A percentile compares a stretch with the other conserved stretches of the same genome.
These are phyloP conservation scores for Cyclocybe aegerita DNA, from an alignment of 768 basidiomycete species.

Conservation along the genomic window DNA sequence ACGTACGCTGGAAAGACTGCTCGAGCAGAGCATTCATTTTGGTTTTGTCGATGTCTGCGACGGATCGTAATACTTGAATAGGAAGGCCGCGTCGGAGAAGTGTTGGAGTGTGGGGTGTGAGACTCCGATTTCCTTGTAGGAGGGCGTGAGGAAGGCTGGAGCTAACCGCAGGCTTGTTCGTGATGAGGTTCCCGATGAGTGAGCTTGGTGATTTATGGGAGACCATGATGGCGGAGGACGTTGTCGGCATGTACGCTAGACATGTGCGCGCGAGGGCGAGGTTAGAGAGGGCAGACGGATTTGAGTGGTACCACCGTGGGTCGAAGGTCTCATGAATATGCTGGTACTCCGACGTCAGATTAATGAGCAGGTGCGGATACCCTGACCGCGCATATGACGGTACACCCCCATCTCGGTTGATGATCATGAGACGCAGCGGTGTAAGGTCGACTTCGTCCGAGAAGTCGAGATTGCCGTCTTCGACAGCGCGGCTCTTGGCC, in stretches of 20 bases:
- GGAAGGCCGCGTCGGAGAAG: slow-evolving; percentile 87
- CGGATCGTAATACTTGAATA: slow-evolving; percentile 75
- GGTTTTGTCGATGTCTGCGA: slow-evolving; percentile 65
- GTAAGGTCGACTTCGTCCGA: slow-evolving; percentile 76
- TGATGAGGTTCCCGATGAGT: slow-evolving; percentile 95
- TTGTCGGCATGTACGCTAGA: slow-evolving; percentile 87
- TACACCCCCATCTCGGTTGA: slow-evolving; percentile 94
- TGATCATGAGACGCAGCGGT: slow-evolving; percentile 94
- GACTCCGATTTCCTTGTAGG: slow-evolving; percentile 80
- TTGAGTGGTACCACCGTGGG: slow-evolving; percentile 67
- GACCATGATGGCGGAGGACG: slow-evolving; percentile 94
- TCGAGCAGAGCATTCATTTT: slow-evolving; percentile 86
- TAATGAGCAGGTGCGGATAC: slow-evolving; percentile 93
- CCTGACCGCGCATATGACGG: slow-evolving; percentile 96
- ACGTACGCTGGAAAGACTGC: slow-evolving; percentile 74
- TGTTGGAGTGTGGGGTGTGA: slow-evolving; percentile 91
- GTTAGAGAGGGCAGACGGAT: slow-evolving; percentile 87
- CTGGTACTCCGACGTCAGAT: slow-evolving; percentile 82
- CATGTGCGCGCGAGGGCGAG: slow-evolving; percentile 83
- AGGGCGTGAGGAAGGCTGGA: slow-evolving; percentile 94
- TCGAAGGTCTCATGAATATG: slow-evolving; percentile 88
- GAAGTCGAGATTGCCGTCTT: slow-evolving; percentile 33
- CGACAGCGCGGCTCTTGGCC: slow-evolving; percentile 26
- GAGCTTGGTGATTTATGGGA: slow-evolving; percentile 95
- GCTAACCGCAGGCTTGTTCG: slow-evolving; percentile 95